Conservation (phyloP, 1,284 basidiomycete species). For the Microbotryum saponariae region DNA sequence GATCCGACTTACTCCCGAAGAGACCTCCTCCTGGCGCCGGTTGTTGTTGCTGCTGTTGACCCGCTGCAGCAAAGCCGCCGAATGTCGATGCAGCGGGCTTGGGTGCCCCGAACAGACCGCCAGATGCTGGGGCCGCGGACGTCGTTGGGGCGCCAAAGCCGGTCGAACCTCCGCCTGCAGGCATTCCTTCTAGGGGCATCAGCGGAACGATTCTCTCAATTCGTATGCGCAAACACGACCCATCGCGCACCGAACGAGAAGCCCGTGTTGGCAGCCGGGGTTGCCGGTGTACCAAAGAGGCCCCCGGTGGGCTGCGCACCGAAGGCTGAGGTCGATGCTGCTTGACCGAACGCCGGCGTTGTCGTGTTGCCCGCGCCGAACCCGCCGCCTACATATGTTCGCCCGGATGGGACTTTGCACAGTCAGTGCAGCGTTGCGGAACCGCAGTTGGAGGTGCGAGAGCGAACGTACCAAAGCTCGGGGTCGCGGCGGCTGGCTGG, state of each 20-base stretch:
- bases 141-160: slow-evolving; percentile 16
- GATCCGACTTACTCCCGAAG: slow-evolving; percentile 14
- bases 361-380: slow-evolving; percentile 17
- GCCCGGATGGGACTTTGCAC: not conserved
- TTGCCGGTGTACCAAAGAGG: slow-evolving; percentile 1
- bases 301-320: slow-evolving; percentile 5
- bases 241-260: slow-evolving; percentile 25
- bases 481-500: not conserved
- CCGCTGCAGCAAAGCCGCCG: slow-evolving; percentile 22
- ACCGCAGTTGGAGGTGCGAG: not conserved
- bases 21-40: slow-evolving; percentile 18
- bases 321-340: slow-evolving; percentile 16
- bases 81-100: slow-evolving; percentile 29
- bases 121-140: slow-evolving; percentile 2
- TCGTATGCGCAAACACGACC: not conserved
- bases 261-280: slow-evolving; percentile 11
- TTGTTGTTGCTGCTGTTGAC: slow-evolving; percentile 13
- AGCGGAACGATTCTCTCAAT: not conserved
- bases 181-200: fast-evolving
- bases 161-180: slow-evolving; percentile 7
- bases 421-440: not conserved
- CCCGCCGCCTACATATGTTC: slow-evolving; percentile 5
- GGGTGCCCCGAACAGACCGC: slow-evolving; percentile 26
- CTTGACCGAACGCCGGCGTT: slow-evolving; percentile 14
- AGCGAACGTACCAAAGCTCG: not conserved